phyloP scores from a whole-genome alignment of 768 basidiomycete genomes.

The Mycena belliarum region DNA sequence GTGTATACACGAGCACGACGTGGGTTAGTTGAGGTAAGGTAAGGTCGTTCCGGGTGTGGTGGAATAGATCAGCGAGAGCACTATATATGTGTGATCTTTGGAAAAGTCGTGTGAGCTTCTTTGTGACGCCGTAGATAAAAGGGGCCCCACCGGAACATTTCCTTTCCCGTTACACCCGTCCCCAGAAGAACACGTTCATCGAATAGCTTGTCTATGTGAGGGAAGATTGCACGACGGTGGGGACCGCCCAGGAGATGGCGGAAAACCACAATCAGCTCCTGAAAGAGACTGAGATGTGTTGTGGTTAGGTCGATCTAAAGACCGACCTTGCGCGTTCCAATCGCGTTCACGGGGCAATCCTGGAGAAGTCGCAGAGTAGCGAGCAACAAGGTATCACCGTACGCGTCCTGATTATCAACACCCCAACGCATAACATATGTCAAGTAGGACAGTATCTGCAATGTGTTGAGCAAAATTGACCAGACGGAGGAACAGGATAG shows the following conservation, averaged over 20 bases:
- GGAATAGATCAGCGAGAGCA: conserved; percentile 89
- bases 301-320: background rate
- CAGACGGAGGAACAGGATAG: background rate
- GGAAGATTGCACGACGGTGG: conserved; percentile 75
- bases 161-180: conserved; percentile 77
- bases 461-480: conserved; percentile 8
- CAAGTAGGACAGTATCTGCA: conserved; percentile 86
- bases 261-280: conserved; percentile 93
- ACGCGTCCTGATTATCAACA: conserved; percentile 63
- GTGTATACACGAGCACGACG: conserved; percentile 83
- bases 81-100: conserved; percentile 77
- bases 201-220: conserved; percentile 85
- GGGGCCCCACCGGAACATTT: conserved; percentile 69
- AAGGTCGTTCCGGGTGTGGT: conserved; percentile 86
- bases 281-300: conserved; percentile 19
- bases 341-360: conserved; percentile 88
- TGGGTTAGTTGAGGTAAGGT: conserved; percentile 71
- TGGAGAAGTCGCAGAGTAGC: conserved; percentile 86
- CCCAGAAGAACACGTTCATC: conserved; percentile 91
- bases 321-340: conserved; percentile 75
- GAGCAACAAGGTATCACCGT: conserved; percentile 79
- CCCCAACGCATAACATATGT: conserved; percentile 80
- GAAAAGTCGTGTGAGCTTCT: conserved; percentile 15
- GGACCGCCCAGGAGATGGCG: conserved; percentile 84
- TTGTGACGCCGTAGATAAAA: background rate